Evolutionary conservation across 352 stramenopile genomes (phyloP).

Genomic region (Phytophthora sp.): DNA sequence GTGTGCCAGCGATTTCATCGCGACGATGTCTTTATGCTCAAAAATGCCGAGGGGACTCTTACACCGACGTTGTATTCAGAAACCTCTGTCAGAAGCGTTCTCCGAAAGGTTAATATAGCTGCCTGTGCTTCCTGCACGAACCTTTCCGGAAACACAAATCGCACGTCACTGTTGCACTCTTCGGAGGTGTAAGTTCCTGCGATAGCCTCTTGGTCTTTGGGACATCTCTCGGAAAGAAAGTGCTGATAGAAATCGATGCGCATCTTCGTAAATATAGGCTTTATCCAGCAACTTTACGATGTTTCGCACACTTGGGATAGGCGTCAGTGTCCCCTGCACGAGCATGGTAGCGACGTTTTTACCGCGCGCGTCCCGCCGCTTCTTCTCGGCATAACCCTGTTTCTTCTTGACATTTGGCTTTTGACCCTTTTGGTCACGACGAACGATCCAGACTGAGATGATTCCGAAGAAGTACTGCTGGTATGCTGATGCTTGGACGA

Average conservation of each 20-base stretch:
- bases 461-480: conserved; percentile 9
- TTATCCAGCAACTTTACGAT: conserved; percentile 1
- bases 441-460: neutral
- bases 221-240: neutral
- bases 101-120: neutral
- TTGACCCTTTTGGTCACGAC: neutral
- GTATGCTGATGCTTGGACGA: conserved; percentile 9
- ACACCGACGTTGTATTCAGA: neutral
- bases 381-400: neutral
- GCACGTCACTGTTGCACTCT: neutral
- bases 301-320: conserved; percentile 2
- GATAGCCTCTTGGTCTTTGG: conserved; percentile 5
- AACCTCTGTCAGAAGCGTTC: neutral
- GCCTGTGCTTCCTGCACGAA: conserved; percentile 4
- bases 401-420: conserved; percentile 2
- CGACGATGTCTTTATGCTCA: neutral
- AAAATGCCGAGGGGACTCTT: conserved; percentile 9
- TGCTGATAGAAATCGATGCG: neutral
- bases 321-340: conserved; percentile 3
- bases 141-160: neutral
- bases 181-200: neutral
- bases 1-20: conserved; percentile 2
- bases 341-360: neutral
- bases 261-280: conserved; percentile 2
- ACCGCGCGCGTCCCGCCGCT: neutral